These are phyloP conservation scores for Reutealis trisperma DNA, from an alignment of 345 rosid genomes.

Conservation along the genomic window DNA sequence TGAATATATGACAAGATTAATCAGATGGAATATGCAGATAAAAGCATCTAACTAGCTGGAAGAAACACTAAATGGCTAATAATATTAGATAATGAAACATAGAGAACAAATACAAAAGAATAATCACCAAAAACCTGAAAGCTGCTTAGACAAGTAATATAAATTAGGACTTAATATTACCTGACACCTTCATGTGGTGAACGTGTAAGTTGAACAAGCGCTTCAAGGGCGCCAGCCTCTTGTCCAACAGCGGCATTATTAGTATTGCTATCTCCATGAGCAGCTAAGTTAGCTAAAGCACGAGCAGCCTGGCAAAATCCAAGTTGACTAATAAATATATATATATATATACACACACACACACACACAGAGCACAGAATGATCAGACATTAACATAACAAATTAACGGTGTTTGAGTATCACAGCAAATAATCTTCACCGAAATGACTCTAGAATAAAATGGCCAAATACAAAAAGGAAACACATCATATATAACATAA, in stretches of 20 bases:
- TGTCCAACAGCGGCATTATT: conserved; percentile 95
- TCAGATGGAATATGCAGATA: too few relatives aligned
- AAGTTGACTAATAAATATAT: conserved; percentile 2
- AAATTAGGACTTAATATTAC: conserved; percentile 29
- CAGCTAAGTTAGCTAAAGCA: conserved; percentile 92
- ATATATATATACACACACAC: too few relatives aligned
- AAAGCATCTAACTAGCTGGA: background rate
- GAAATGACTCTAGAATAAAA: background rate
- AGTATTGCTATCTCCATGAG: conserved; percentile 93
- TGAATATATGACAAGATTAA: too few relatives aligned
- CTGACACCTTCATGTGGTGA: conserved; percentile 94
- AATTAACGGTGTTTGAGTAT: background rate
- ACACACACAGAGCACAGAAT: background rate
- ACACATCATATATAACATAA: background rate
- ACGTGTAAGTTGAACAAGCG: conserved; percentile 78
- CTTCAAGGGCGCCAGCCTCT: conserved; percentile 93
- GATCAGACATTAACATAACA: background rate
- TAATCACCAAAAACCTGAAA: background rate
- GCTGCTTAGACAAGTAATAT: background rate
- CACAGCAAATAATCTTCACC: background rate
- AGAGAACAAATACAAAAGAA: background rate
- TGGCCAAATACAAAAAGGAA: background rate
- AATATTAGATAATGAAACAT: background rate
- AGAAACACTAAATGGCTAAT: background rate
- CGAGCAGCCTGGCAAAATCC: conserved; percentile 73